Conservation (phyloP, 2,329 filamentous ascomycete genomes). For the Immersiporthe knoxdaviesiana region DNA sequence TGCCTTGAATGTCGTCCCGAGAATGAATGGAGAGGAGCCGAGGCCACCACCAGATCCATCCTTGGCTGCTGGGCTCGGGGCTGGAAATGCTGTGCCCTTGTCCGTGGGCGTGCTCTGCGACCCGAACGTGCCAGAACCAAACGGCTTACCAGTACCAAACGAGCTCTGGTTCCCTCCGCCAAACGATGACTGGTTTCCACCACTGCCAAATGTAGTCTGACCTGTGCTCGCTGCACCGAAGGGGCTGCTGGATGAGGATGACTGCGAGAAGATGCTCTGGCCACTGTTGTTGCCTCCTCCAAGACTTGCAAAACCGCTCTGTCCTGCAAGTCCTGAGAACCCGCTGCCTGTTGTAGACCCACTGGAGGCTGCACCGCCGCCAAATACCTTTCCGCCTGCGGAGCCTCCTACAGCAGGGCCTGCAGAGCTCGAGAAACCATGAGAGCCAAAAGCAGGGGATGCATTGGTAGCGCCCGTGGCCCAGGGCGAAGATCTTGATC, state of each 20-base stretch:
- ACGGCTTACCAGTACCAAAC: conserved; percentile 20
- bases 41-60: conserved; percentile 44
- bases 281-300: conserved; percentile 41
- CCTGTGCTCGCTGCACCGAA: conserved; percentile 37
- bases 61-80: conserved; percentile 43
- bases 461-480: conserved; percentile 43
- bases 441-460: conserved; percentile 58
- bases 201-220: conserved; percentile 24
- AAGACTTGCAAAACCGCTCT: conserved; percentile 59
- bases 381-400: conserved; percentile 43
- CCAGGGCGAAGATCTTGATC: conserved; percentile 60
- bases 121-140: conserved; percentile 32
- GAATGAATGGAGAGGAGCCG: conserved; percentile 64
- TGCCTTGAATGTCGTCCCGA: conserved; percentile 68
- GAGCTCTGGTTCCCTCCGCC: conserved; percentile 13
- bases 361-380: conserved; percentile 34
- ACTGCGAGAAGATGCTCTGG: conserved; percentile 48
- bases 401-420: conserved; percentile 42
- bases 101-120: conserved; percentile 40
- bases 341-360: conserved; percentile 43
- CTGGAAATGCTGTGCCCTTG: conserved; percentile 45
- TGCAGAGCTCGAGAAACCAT: conserved; percentile 48
- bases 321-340: conserved; percentile 58
- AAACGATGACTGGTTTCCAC: conserved; percentile 13
- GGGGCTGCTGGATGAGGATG: conserved; percentile 36